phyloP scores from a whole-genome alignment of 768 basidiomycete genomes.

The Lentinus tigrinus region DNA sequence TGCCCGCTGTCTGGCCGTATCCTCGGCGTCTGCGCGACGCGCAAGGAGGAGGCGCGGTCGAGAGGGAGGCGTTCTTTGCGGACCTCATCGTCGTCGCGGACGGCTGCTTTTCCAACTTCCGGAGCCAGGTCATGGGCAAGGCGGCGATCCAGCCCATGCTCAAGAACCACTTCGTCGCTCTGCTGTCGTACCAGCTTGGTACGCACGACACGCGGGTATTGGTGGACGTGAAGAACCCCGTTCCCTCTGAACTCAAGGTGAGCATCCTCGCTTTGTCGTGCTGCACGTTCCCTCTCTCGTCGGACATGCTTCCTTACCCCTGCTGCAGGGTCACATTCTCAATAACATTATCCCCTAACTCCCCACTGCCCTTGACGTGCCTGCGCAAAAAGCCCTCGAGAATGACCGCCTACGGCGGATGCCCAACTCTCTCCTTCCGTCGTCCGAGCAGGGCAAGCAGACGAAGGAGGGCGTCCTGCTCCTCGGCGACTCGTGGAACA shows the following conservation, averaged over 20 bases:
- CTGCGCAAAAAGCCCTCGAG: slow-evolving; percentile 70
- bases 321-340: slow-evolving; percentile 61
- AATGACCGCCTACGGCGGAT: slow-evolving; percentile 82
- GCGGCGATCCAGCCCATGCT: slow-evolving; percentile 49
- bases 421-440: slow-evolving; percentile 93
- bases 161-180: slow-evolving; percentile 82
- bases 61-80: slow-evolving; percentile 61
- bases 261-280: slow-evolving; percentile 14
- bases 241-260: slow-evolving; percentile 82
- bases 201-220: slow-evolving; percentile 90
- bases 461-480: slow-evolving; percentile 74
- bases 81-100: slow-evolving; percentile 88
- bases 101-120: slow-evolving; percentile 94
- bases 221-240: slow-evolving; percentile 81
- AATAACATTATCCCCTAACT: slow-evolving; percentile 77
- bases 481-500: slow-evolving; percentile 96
- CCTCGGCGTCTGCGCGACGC: slow-evolving; percentile 65
- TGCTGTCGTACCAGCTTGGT: slow-evolving; percentile 90
- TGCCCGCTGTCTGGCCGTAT: slow-evolving; percentile 52
- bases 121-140: slow-evolving; percentile 60
- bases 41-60: slow-evolving; percentile 32
- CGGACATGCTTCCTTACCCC: neutral
- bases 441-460: slow-evolving; percentile 59
- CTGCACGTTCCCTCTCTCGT: no score
- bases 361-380: slow-evolving; percentile 64